Conservation (phyloP, 2,329 filamentous ascomycete species). For the Chaetomiaceae sp. region DNA sequence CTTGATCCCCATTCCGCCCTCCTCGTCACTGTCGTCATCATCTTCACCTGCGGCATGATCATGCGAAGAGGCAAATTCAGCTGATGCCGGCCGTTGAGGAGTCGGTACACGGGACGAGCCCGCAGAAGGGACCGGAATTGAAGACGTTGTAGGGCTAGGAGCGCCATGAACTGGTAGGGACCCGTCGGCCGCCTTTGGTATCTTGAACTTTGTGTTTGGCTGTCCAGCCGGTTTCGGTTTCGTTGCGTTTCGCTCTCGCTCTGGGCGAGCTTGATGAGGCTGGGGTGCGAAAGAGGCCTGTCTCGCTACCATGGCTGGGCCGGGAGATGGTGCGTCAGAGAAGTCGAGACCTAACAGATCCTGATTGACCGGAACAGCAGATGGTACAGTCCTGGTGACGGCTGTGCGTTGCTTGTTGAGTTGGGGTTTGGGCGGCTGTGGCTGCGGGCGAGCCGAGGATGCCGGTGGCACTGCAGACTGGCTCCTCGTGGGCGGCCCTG, state of each 20-base stretch:
- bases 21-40: constrained; percentile 15
- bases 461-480: not conserved
- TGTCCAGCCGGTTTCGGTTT: not conserved
- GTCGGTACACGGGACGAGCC: not conserved
- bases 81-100: not conserved
- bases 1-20: constrained; percentile 19
- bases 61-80: constrained; percentile 9
- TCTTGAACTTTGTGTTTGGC: not conserved
- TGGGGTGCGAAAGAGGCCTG: not conserved
- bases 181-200: not conserved
- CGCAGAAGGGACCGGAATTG: not conserved
- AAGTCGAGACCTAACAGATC: constrained; percentile 8
- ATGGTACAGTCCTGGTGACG: constrained; percentile 7
- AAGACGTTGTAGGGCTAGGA: not conserved
- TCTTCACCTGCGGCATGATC: not conserved
- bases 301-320: not conserved
- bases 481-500: constrained; percentile 6
- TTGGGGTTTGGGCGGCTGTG: not conserved
- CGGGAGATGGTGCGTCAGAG: not conserved
- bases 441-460: not conserved
- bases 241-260: not conserved
- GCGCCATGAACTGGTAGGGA: not conserved
- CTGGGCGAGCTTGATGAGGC: not conserved
- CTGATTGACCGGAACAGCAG: constrained; percentile 2
- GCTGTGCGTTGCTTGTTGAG: constrained; percentile 4